phyloP scores from a whole-genome alignment of 2,329 filamentous ascomycete species.

The Atkinsonella texensis region DNA sequence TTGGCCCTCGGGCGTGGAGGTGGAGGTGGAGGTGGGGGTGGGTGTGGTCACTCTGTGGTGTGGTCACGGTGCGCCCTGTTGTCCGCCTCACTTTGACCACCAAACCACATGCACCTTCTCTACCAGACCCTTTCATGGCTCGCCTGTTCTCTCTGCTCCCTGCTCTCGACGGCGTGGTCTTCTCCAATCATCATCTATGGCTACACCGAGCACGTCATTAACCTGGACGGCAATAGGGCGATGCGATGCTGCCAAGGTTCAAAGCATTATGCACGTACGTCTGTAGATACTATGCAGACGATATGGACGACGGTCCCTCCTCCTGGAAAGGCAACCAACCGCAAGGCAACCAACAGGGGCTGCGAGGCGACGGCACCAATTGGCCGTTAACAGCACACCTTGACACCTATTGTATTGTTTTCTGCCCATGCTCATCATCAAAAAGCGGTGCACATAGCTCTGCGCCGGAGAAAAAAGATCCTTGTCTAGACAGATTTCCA shows the following conservation, averaged over 20 bases:
- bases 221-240: background rate
- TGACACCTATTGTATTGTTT: too few species aligned
- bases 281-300: too few species aligned
- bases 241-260: background rate
- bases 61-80: background rate
- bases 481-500: too few species aligned
- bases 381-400: background rate
- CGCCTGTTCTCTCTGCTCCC: background rate
- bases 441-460: too few species aligned
- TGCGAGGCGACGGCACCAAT: background rate
- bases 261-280: background rate
- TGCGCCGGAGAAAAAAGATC: too few species aligned
- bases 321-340: background rate
- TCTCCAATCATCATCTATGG: background rate
- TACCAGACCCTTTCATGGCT: background rate
- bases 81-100: conserved; percentile 3
- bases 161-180: background rate
- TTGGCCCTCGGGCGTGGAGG: too few species aligned
- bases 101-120: background rate
- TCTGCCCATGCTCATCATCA: too few species aligned
- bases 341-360: conserved; percentile 1
- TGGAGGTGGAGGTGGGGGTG: too few species aligned
- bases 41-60: background rate
- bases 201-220: background rate
- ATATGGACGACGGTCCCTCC: too few species aligned